Evolutionary conservation across 2,329 filamentous ascomycete genomes (phyloP).

Genomic region (Orbilia blumenaviensis): DNA sequence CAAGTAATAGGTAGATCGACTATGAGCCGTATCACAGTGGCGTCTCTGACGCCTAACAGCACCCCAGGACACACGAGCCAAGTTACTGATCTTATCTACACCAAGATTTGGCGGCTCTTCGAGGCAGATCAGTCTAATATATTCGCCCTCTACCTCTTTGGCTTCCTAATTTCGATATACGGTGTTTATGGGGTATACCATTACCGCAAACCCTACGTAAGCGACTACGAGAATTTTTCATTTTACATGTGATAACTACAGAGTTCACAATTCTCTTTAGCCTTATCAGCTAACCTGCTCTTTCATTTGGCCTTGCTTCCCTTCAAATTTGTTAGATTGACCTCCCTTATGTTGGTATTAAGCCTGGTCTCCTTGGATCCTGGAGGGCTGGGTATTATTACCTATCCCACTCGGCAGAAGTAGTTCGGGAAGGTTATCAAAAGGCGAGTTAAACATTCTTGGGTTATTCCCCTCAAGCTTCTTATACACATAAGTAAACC

Average conservation of each 20-base stretch:
- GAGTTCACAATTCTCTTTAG: too few relatives aligned
- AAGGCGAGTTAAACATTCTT: constrained; percentile 22
- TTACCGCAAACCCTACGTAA: constrained; percentile 47
- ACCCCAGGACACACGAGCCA: too few relatives aligned
- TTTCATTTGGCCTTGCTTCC: background rate
- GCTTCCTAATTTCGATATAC: constrained; percentile 39
- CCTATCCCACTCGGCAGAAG: constrained; percentile 19
- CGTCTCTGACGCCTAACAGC: too few relatives aligned
- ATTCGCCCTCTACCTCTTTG: background rate
- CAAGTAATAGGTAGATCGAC: too few relatives aligned
- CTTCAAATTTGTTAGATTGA: constrained; percentile 50
- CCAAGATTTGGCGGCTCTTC: background rate
- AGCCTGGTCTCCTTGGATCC: constrained; percentile 46
- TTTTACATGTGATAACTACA: too few relatives aligned
- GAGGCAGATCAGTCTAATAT: background rate
- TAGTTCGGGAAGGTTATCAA: constrained; percentile 52
- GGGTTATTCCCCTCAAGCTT: too few relatives aligned
- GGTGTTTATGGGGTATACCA: constrained; percentile 47
- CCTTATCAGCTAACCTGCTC: too few relatives aligned
- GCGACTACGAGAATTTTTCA: too few relatives aligned
- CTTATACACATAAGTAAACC: background rate
- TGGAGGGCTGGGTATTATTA: constrained; percentile 55
- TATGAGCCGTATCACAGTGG: too few relatives aligned
- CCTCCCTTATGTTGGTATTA: constrained; percentile 53
- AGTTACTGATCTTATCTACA: background rate